These are phyloP conservation scores for Bipolaris bicolor DNA, from an alignment of 2,329 filamentous ascomycete genomes.

Conservation along the genomic window DNA sequence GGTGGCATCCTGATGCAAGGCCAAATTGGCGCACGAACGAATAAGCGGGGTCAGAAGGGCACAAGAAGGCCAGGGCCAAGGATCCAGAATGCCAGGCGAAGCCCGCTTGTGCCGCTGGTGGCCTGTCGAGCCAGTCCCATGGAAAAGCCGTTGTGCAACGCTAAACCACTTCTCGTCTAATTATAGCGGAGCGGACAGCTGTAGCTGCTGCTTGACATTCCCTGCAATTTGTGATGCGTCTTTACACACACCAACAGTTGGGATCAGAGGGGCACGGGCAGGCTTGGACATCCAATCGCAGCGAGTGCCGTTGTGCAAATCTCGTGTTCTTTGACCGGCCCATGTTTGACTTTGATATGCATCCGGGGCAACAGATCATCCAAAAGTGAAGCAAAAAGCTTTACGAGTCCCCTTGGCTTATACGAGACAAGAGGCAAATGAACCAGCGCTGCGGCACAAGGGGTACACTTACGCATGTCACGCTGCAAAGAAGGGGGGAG, in stretches of 20 bases:
- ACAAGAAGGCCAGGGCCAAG: conserved; percentile 8
- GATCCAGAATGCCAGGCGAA: conserved; percentile 7
- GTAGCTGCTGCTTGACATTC: conserved; percentile 2
- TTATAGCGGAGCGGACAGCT: conserved; percentile 8
- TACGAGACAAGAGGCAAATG: too few relatives aligned
- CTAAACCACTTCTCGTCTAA: conserved; percentile 16
- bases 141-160: conserved; percentile 28
- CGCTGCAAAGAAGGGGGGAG: neutral
- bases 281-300: conserved; percentile 1
- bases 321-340: neutral
- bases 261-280: neutral
- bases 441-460: too few relatives aligned
- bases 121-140: conserved; percentile 17
- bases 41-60: conserved; percentile 20
- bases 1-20: conserved; percentile 22
- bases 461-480: neutral
- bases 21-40: conserved; percentile 5
- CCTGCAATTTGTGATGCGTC: neutral
- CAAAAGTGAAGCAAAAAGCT: neutral
- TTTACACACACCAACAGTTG: neutral
- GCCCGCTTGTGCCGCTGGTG: conserved; percentile 2
- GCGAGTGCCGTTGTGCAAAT: neutral
- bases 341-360: neutral
- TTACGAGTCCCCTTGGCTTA: too few relatives aligned
- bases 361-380: neutral